These are phyloP conservation scores for Pseudocercospora eumusae DNA, from an alignment of 2,329 filamentous ascomycete genomes.

Conservation along the genomic window DNA sequence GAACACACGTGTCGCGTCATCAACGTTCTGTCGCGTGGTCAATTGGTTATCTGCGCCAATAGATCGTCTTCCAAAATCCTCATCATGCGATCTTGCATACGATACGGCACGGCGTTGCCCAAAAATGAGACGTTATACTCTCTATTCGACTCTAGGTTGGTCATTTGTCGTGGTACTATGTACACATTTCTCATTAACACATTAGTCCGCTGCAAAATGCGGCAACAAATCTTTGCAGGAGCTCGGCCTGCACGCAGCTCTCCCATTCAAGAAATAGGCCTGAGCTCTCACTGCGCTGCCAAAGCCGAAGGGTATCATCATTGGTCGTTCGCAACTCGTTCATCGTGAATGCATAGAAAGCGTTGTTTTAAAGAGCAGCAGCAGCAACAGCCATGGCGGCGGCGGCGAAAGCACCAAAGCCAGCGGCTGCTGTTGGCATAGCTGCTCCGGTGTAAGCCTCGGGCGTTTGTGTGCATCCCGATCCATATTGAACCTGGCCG, in stretches of 20 bases:
- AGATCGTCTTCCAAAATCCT: neutral
- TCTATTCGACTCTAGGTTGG: slow-evolving; percentile 5
- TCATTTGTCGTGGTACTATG: slow-evolving; percentile 7
- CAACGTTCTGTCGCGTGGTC: neutral
- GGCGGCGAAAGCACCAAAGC: slow-evolving; percentile 17
- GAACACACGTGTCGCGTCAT: neutral
- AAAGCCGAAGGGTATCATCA: slow-evolving; percentile 5
- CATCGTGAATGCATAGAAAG: neutral
- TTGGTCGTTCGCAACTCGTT: slow-evolving; percentile 1
- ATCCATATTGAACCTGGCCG: neutral
- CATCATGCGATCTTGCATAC: slow-evolving; percentile 3
- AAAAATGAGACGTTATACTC: neutral
- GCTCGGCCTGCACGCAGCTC: neutral
- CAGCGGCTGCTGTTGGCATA: slow-evolving; percentile 11
- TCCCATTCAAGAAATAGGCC: neutral
- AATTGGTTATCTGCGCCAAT: neutral
- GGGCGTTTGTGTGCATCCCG: neutral
- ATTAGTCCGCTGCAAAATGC: slow-evolving; percentile 6
- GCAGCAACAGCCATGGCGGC: slow-evolving; percentile 16
- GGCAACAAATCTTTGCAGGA: slow-evolving; percentile 7
- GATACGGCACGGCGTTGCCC: neutral
- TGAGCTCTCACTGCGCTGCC: neutral
- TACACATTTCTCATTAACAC: slow-evolving; percentile 10
- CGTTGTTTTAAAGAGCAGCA: slow-evolving; percentile 7
- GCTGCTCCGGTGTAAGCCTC: slow-evolving; percentile 17